Evolutionary conservation across 2,329 filamentous ascomycete species (phyloP).

Genomic region (Xylariaceae sp.): DNA sequence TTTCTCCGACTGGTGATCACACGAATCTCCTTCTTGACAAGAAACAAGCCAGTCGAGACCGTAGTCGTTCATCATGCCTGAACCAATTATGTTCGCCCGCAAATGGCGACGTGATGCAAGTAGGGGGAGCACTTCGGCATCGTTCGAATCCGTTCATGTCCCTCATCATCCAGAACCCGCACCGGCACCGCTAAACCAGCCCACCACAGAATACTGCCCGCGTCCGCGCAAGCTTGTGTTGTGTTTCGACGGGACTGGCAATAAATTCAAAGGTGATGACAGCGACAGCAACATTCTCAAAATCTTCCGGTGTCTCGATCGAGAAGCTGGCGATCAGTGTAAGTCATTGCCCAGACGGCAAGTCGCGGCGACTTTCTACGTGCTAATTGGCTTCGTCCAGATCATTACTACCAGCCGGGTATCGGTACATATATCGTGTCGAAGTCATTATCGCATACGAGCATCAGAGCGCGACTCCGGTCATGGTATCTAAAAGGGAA

Average conservation of each 20-base stretch:
- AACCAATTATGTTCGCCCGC: too few relatives aligned
- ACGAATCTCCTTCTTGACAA: background rate
- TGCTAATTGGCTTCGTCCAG: conserved; percentile 25
- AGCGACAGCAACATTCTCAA: conserved; percentile 64
- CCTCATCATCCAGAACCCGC: conserved; percentile 6
- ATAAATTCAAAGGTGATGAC: conserved; percentile 58
- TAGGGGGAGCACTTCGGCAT: conserved; percentile 13
- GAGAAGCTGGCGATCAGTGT: conserved; percentile 56
- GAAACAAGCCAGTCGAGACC: background rate
- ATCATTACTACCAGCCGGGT: conserved; percentile 61
- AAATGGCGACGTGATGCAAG: conserved; percentile 2
- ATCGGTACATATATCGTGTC: conserved; percentile 70
- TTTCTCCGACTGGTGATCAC: background rate
- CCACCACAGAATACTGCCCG: conserved; percentile 15
- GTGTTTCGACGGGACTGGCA: conserved; percentile 60
- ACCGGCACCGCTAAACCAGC: conserved; percentile 19
- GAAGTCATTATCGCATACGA: conserved; percentile 53
- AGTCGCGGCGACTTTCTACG: background rate
- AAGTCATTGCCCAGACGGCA: conserved; percentile 21
- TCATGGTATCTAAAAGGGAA: conserved; percentile 69
- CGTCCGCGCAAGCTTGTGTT: conserved; percentile 47
- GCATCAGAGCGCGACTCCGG: conserved; percentile 50
- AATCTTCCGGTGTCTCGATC: conserved; percentile 64
- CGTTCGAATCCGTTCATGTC: conserved; percentile 11
- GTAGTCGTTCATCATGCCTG: conserved; percentile 13